These are phyloP conservation scores for Lizonia empirigonia DNA, from an alignment of 2,329 filamentous ascomycete species.

Conservation along the genomic window DNA sequence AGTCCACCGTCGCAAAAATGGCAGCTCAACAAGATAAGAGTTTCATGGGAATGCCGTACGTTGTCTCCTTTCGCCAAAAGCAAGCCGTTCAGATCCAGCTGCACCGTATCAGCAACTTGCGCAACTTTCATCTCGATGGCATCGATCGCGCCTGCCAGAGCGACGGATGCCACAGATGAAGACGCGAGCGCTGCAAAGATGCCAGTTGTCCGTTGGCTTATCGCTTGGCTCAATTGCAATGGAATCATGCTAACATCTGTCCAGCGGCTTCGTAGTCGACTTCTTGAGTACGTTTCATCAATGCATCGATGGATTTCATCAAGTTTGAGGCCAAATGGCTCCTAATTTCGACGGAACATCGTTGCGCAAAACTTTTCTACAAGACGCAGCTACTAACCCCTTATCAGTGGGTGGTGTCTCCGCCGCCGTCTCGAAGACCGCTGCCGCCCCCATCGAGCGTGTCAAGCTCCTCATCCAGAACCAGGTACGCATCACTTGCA, in stretches of 20 bases:
- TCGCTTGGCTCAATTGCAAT: neutral
- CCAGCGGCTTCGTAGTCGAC: conserved; percentile 91
- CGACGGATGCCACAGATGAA: conserved; percentile 29
- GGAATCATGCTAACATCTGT: conserved; percentile 32
- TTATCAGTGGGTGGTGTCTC: conserved; percentile 97
- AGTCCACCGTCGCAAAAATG: conserved; percentile 19
- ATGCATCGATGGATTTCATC: conserved; percentile 23
- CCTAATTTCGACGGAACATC: conserved; percentile 15
- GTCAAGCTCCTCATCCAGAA: conserved; percentile 99
- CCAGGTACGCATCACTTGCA: conserved; percentile 74
- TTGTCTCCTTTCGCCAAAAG: conserved; percentile 12
- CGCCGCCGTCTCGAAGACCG: conserved; percentile 99
- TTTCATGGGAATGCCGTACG: conserved; percentile 56
- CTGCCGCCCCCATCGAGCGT: conserved; percentile 99
- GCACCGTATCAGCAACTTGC: conserved; percentile 22
- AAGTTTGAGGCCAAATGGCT: conserved; percentile 31
- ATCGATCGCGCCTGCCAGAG: conserved; percentile 26
- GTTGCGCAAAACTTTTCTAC: conserved; percentile 13
- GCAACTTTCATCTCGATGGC: conserved; percentile 38
- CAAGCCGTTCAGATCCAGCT: conserved; percentile 27
- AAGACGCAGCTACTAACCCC: conserved; percentile 49
- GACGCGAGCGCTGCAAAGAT: conserved; percentile 26
- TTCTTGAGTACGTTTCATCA: conserved; percentile 86
- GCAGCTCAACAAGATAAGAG: conserved; percentile 19
- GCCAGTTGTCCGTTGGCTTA: conserved; percentile 21